Conservation (phyloP, 441 rosid species). For the Breynia disticha region DNA sequence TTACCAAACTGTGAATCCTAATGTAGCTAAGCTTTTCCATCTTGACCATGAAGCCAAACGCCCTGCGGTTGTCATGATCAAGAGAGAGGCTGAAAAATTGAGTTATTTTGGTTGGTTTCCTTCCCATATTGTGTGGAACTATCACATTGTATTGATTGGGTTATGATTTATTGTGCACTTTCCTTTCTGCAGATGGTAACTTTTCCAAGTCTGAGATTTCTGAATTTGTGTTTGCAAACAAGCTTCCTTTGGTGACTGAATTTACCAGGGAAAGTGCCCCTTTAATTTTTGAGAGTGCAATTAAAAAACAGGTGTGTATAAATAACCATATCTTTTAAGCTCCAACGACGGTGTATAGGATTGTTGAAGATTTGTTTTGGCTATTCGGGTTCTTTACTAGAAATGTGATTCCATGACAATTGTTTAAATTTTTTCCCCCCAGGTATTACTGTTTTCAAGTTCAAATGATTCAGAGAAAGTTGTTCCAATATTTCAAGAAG, state of each 20-base stretch:
- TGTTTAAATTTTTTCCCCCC: constrained; percentile 14
- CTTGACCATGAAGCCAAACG: constrained; percentile 64
- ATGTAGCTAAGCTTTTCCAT: constrained; percentile 86
- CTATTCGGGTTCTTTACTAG: too few species aligned
- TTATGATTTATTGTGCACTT: constrained; percentile 12
- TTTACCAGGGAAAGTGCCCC: constrained; percentile 83
- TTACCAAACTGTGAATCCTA: constrained; percentile 79
- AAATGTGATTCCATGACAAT: constrained; percentile 10
- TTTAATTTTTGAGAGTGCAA: constrained; percentile 64
- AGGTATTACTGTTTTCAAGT: constrained; percentile 63
- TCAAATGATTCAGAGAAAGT: constrained; percentile 58
- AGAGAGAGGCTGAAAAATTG: constrained; percentile 70
- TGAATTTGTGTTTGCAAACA: constrained; percentile 70
- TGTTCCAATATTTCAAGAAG: constrained; percentile 58
- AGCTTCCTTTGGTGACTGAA: constrained; percentile 71
- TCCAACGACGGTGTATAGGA: too few species aligned
- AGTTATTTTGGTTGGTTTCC: constrained; percentile 59
- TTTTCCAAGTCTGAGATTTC: constrained; percentile 63
- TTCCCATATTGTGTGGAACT: constrained; percentile 7
- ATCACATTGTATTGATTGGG: constrained; percentile 3
- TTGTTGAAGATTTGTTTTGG: too few species aligned
- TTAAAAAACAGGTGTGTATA: constrained; percentile 65
- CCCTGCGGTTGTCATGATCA: constrained; percentile 70
- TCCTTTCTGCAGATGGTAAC: constrained; percentile 56
- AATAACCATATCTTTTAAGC: not conserved